Base-by-base conservation (phyloP, 2,329 filamentous ascomycete genomes). In the Microdochium paspali region DNA sequence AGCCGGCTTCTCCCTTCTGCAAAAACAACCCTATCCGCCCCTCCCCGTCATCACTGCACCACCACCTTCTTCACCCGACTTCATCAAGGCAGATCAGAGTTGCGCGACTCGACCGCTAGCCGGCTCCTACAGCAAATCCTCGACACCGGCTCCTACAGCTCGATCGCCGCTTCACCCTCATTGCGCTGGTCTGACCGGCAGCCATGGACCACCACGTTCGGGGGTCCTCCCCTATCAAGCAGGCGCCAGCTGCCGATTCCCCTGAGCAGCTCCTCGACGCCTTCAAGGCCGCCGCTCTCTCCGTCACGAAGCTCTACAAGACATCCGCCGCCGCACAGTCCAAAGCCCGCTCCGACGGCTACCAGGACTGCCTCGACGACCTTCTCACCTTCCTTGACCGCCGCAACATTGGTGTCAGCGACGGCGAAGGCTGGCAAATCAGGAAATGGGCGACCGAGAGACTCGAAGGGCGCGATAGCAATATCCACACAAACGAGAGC, bases 221-320 rank as follows among this genome's bases (percentile, higher is more conserved):
- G 55, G 60, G 58, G 45, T 54, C 54, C 26, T 64, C 60, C 44
- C 61, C 57, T 28, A 48, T 54, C 39, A 61, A 61, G 55, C 55
- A 51, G 56, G 55, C 58, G 61, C 68, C 56, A n/a, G 62, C 58
- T 49, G 50, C 55, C 54, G 72, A 73, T 43, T 69, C 71, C 18
- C 75, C 78, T 18, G 80, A 84, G 60, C 76, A 82, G 61, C 80
- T 96, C 44, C 80, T 96, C 49, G 84, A 91, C 57, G 84, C 88
- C 49, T 98, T 98, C 76, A 93, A 90, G 66, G 82, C 86, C 15
- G 93, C 93, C 28, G 93, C 93, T 20, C 76, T 96, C 28, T 95
- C 90, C 5, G 90, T 97, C 47, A 97, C 93, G 44, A 95, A 94
- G 60, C 82, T 98, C 13, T 97, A 97, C 72, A 96, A 95, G 68